These are phyloP conservation scores for Penicillium sp. DNA, from an alignment of 2,329 filamentous ascomycete genomes.

Conservation along the genomic window DNA sequence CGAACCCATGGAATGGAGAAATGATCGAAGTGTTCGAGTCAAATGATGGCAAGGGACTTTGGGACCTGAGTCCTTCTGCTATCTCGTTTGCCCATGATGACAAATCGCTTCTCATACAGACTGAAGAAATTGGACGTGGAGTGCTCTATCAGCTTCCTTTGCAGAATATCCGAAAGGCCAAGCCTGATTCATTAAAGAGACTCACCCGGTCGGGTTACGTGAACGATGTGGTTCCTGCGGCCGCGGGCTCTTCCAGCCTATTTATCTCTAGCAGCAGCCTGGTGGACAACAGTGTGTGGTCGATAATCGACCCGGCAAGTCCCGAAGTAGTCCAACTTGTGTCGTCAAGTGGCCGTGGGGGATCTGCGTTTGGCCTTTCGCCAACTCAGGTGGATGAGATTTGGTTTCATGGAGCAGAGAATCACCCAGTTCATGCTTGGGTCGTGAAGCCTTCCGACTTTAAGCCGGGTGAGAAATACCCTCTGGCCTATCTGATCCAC, in stretches of 20 bases:
- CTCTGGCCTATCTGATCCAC: slow-evolving; percentile 56
- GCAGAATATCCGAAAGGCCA: slow-evolving; percentile 28
- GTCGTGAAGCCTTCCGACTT: slow-evolving; percentile 51
- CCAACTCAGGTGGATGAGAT: slow-evolving; percentile 45
- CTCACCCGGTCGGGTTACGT: slow-evolving; percentile 45
- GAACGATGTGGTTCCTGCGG: slow-evolving; percentile 38
- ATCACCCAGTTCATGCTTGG: slow-evolving; percentile 47
- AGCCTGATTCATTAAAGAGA: slow-evolving; percentile 34
- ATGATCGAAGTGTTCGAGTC: slow-evolving; percentile 42
- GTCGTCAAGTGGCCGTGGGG: slow-evolving; percentile 40
- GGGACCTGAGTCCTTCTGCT: slow-evolving; percentile 44
- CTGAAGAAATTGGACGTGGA: slow-evolving; percentile 44
- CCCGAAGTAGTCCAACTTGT: slow-evolving; percentile 32
- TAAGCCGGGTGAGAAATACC: slow-evolving; percentile 50
- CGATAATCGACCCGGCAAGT: slow-evolving; percentile 39
- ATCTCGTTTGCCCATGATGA: slow-evolving; percentile 46
- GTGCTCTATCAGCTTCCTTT: slow-evolving; percentile 44
- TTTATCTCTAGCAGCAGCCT: slow-evolving; percentile 47
- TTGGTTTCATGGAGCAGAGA: slow-evolving; percentile 49
- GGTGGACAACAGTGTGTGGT: slow-evolving; percentile 48
- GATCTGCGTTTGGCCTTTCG: slow-evolving; percentile 44
- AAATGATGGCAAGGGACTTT: slow-evolving; percentile 39
- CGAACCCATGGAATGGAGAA: slow-evolving; percentile 42
- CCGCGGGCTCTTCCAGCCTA: slow-evolving; percentile 36
- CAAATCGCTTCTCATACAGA: slow-evolving; percentile 42